These are phyloP conservation scores for Polysphondylium violaceum DNA, from an alignment of 78 protist species.

Conservation along the genomic window DNA sequence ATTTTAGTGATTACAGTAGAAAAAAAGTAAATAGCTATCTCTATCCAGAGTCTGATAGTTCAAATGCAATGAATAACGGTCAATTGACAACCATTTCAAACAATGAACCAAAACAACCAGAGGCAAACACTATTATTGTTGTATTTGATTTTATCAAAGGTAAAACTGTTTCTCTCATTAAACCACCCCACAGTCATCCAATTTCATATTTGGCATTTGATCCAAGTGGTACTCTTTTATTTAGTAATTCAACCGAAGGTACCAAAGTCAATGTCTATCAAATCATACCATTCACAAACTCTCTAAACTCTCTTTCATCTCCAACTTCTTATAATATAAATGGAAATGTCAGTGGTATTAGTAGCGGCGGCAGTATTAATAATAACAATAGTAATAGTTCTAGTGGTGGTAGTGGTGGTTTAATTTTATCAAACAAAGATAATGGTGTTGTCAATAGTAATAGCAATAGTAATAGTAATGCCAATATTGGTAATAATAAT, in stretches of 20 bases:
- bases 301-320: constrained; percentile 20
- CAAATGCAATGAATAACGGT: not conserved
- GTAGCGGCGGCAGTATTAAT: too few species aligned
- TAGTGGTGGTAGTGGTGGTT: not conserved
- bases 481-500: not conserved
- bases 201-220: constrained; percentile 60
- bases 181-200: constrained; percentile 68
- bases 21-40: constrained; percentile 59
- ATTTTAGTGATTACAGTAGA: constrained; percentile 65
- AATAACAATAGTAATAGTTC: not conserved
- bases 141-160: constrained; percentile 52
- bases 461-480: not conserved
- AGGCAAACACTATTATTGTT: constrained; percentile 19
- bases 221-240: constrained; percentile 68
- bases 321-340: constrained; percentile 7
- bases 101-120: not conserved
- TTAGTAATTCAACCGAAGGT: constrained; percentile 68
- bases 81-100: not conserved
- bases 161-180: constrained; percentile 35
- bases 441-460: not conserved
- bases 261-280: constrained; percentile 58
- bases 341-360: not conserved
- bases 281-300: constrained; percentile 67
- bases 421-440: not conserved
- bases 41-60: constrained; percentile 46